phyloP scores from a whole-genome alignment of 305 asterid species.

The Petunia hybrid region DNA sequence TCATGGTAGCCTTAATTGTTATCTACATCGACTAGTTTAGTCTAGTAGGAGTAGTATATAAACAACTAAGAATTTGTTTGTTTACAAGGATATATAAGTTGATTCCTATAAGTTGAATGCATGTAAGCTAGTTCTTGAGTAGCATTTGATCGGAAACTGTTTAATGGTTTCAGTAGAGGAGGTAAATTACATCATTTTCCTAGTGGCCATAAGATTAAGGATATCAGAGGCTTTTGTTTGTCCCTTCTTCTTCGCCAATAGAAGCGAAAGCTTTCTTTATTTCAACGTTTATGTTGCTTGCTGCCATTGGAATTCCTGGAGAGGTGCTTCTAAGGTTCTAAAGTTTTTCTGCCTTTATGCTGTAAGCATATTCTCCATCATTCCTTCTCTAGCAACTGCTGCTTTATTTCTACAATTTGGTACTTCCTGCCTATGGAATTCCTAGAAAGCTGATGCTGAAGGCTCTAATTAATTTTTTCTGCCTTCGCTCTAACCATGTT shows the following conservation, averaged over 20 bases:
- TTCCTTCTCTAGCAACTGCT: not conserved
- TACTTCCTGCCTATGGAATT: not conserved
- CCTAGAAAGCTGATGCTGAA: not conserved
- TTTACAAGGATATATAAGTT: not conserved
- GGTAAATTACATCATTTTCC: not conserved
- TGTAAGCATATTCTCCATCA: not conserved
- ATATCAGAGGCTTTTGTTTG: not conserved
- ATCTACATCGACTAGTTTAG: not conserved
- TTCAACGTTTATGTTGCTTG: not conserved
- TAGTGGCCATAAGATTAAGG: not conserved
- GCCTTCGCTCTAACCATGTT: not conserved
- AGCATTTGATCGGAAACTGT: not conserved
- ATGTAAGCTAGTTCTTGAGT: not conserved
- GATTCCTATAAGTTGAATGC: not conserved
- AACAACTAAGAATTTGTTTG: not conserved
- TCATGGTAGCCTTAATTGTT: not conserved
- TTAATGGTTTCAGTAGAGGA: not conserved
- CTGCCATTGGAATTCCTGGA: not conserved
- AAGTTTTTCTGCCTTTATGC: not conserved
- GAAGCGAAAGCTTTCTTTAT: not conserved
- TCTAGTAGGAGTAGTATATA: not conserved
- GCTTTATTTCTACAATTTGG: not conserved
- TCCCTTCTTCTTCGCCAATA: not conserved
- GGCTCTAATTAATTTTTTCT: not conserved
- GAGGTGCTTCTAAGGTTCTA: not conserved